Base-by-base conservation (phyloP, 805 yeast species). In the Lipomyces kockii region DNA sequence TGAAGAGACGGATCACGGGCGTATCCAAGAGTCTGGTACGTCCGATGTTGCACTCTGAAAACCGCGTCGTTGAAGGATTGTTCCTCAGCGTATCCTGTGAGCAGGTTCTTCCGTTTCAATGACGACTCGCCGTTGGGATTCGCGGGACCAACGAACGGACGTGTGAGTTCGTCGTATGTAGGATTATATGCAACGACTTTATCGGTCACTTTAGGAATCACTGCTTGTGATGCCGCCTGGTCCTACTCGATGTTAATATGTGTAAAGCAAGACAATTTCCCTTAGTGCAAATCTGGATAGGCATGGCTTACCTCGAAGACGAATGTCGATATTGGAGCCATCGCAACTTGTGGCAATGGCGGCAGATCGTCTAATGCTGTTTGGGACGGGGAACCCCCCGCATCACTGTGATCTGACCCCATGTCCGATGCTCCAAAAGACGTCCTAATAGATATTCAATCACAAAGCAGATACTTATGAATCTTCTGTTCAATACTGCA, bases 1-100 rank as follows among this genome's bases (percentile, higher is more conserved):
- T 63, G 60, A 17, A 58, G 32, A 2, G 74, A 63, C 6, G 79
- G 79, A 64, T 77, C 77, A 9, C 70, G 62, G 12, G 79, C 79
- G 63, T 74, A 75, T 3, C 81, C 80, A 25, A 75, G 63, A 54
- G 74, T 73, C 32, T 80, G 78, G 68, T 75, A 80, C 4, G 76
- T 72, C 58, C 83, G 76, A 66, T 82, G 80, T 58, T 82, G 82
- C 3, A 76, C 60, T n/a, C 78, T 77, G 70, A 86, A 86, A 4
- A 80, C 75, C 0, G 78, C 71, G 0, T 78, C 80, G 72, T 84
- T 85, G 63, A 80, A 77, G 3, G 77, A 72, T 59, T 80, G 81
- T 11, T 76, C 73, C 49, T 75, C 77, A 12, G 77, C 76, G 60
- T 71, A 62, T 14, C 79, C 81, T 4, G 79, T 76, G 5, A 72